Base-by-base conservation (phyloP, 139 green algal species). In the Haematococcus lacustris region DNA sequence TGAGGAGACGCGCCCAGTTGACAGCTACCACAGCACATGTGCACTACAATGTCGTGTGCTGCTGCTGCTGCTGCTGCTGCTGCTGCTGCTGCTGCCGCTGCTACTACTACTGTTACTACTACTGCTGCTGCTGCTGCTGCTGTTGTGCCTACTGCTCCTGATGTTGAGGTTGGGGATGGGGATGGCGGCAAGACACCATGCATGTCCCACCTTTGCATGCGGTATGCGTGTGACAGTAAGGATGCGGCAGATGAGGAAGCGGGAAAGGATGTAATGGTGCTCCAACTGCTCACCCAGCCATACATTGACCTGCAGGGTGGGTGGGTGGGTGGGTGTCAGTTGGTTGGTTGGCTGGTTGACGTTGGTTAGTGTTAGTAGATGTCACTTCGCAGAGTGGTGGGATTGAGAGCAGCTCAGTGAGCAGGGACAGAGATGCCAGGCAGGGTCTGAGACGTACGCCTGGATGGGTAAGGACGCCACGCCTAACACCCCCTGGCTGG, bases 181-280 rank as follows among this genome's bases (percentile, higher is more conserved):
- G 38, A 13, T 34, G n/a, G 61, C 28, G 35, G 41, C 32, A 34
- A 7, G 35, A 33, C 41, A 1, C 2, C 38, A n/a, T n/a, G n/a
- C n/a, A n/a, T n/a, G n/a, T n/a, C 80, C 0, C 40, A 90, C 89
- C 88, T 96, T 96, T 50, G 86, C 79, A 51, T 90, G 79, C 0
- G 88, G 85, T 0, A 97, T 87, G 64, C 87, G 90, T 0, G 91
- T 96, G 32, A 97, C 89, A 0, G 93, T 98, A 1, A 98, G 85
- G 85, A 93, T 96, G 23, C 93, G 84, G 71, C 75, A 85, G 34
- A 98, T 85, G 2, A 98, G 85, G 78, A 95, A 98, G 17, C 93
- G 83, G 0, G 92, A 97, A 4, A 98, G 83, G 5, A 98, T 87
- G 75, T 97, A 98, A 75, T 95, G 96, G 73, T 98, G 93, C 63